Conservation (phyloP, 1,284 basidiomycete species). For the Apiotrichum akiyoshidainum region DNA sequence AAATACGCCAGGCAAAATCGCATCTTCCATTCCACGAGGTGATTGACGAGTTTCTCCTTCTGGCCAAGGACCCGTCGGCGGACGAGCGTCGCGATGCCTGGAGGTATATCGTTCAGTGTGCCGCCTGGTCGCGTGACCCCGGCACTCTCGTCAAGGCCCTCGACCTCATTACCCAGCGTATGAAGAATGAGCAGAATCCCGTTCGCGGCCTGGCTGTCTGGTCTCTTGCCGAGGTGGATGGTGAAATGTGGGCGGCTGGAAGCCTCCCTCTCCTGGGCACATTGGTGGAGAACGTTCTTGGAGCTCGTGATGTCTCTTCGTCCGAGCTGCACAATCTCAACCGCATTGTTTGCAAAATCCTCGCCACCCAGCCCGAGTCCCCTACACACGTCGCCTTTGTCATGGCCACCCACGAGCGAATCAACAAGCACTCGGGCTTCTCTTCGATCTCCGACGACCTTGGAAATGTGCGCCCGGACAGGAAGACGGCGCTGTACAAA, state of each 20-base stretch:
- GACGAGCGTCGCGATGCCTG: background rate
- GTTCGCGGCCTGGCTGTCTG: background rate
- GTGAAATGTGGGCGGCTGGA: background rate
- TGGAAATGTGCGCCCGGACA: too few species aligned
- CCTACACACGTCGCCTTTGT: too few species aligned
- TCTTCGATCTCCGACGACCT: too few species aligned
- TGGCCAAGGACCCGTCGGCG: background rate
- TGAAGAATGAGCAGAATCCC: slow-evolving; percentile 1
- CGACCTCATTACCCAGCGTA: background rate
- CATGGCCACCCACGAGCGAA: too few species aligned
- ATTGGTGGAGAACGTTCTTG: background rate
- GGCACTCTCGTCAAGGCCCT: background rate
- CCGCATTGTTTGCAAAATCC: too few species aligned
- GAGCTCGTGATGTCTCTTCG: background rate
- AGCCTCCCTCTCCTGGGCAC: background rate
- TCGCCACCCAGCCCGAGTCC: too few species aligned
- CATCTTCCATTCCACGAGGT: background rate
- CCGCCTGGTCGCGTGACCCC: background rate
- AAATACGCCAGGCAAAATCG: background rate
- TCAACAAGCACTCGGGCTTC: too few species aligned
- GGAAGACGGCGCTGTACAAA: too few species aligned
- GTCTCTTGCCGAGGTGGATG: background rate
- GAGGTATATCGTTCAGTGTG: background rate
- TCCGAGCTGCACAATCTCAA: too few species aligned
- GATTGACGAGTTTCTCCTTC: background rate